Conservation (phyloP, 176 grass and related monocot genomes). For the Oryza punctata region DNA sequence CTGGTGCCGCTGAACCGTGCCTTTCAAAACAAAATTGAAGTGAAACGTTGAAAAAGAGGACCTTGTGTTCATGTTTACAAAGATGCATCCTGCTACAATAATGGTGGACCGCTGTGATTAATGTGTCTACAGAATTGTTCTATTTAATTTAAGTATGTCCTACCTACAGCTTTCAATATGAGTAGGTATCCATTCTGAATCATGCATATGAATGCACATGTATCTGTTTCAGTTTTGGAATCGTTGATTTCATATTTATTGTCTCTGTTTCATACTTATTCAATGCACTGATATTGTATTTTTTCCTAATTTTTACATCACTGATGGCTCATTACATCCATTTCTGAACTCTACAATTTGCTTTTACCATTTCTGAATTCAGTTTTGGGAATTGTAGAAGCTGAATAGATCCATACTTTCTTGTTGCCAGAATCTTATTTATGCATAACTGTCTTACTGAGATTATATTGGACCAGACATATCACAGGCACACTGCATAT, state of each 20-base stretch:
- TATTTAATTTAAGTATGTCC: background rate
- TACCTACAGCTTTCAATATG: background rate
- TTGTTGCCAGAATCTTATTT: background rate
- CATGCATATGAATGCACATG: background rate
- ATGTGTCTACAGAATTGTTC: background rate
- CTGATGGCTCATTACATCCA: background rate
- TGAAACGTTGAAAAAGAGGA: background rate
- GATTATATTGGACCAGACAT: background rate
- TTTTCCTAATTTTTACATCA: background rate
- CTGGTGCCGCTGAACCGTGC: background rate
- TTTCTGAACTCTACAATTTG: background rate
- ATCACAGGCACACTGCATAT: background rate
- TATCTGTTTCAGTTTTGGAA: background rate
- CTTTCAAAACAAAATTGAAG: background rate
- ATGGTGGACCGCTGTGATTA: background rate
- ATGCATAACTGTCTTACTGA: background rate
- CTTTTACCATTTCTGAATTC: background rate
- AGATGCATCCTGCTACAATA: background rate
- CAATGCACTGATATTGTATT: background rate
- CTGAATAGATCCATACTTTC: background rate
- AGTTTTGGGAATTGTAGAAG: too few relatives aligned
- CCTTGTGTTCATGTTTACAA: background rate
- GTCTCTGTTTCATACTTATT: background rate
- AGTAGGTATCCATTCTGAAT: background rate
- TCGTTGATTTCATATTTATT: background rate